These are phyloP conservation scores for Aspergillus wentii DNA, from an alignment of 495 filamentous ascomycete genomes.

Conservation along the genomic window DNA sequence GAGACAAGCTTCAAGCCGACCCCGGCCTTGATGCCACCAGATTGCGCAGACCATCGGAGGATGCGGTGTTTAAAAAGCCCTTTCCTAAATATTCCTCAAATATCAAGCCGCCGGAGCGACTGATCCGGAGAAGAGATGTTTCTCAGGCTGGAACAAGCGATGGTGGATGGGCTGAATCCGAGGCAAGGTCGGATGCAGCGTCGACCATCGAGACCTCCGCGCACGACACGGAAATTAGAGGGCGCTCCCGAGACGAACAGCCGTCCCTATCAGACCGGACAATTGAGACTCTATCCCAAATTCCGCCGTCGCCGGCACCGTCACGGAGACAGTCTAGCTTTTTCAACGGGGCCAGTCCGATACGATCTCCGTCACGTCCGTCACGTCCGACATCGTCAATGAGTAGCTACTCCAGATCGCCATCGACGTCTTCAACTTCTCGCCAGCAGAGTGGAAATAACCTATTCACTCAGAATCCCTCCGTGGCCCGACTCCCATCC, in stretches of 20 bases:
- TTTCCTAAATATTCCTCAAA: constrained; percentile 23
- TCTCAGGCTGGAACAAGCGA: constrained; percentile 12
- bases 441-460: constrained; percentile 25
- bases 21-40: constrained; percentile 31
- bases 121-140: constrained; percentile 12
- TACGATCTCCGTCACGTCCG: constrained; percentile 48
- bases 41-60: constrained; percentile 36
- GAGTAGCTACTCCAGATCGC: constrained; percentile 44
- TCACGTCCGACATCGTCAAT: constrained; percentile 51
- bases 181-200: constrained; percentile 8
- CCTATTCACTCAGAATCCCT: constrained; percentile 18
- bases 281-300: constrained; percentile 59
- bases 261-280: constrained; percentile 67
- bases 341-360: constrained; percentile 53
- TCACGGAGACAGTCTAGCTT: constrained; percentile 54
- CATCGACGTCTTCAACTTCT: constrained; percentile 40
- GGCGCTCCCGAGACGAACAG: constrained; percentile 21
- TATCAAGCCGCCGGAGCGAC: constrained; percentile 13
- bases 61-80: constrained; percentile 34
- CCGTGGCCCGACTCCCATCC: constrained; percentile 28
- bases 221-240: constrained; percentile 23
- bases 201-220: constrained; percentile 5
- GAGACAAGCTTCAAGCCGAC: constrained; percentile 38
- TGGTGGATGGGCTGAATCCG: constrained; percentile 13
- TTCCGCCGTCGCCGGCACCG: constrained; percentile 61